A percentile compares a stretch with the other conserved stretches of the same genome.
Conservation (phyloP, 192 early-diverging fungal genomes). For the Linderina pennispora region DNA sequence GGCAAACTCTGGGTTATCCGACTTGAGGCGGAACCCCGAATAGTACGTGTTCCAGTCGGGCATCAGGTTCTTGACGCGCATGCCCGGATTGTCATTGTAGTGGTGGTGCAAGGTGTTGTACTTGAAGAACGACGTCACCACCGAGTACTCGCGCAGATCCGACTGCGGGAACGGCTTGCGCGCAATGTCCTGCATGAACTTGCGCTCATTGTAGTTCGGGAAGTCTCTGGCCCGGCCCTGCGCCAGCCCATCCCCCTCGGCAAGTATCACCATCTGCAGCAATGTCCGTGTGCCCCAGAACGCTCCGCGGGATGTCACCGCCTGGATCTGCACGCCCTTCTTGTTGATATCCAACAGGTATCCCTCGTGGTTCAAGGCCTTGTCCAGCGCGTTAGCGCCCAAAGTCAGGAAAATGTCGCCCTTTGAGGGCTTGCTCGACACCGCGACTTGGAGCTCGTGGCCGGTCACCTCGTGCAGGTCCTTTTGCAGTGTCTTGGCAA, state of each 20-base stretch:
- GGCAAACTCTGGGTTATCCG: slow-evolving; percentile 31
- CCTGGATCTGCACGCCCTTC: slow-evolving; percentile 32
- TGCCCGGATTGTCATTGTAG: slow-evolving; percentile 40
- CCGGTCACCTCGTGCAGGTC: slow-evolving; percentile 34
- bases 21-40: slow-evolving; percentile 42
- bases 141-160: slow-evolving; percentile 37
- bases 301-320: slow-evolving; percentile 31
- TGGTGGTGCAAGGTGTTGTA: slow-evolving; percentile 45
- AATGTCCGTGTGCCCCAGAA: slow-evolving; percentile 45
- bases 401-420: slow-evolving; percentile 39
- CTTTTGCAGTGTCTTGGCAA: slow-evolving; percentile 21
- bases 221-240: slow-evolving; percentile 37
- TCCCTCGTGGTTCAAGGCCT: slow-evolving; percentile 25
- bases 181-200: slow-evolving; percentile 43
- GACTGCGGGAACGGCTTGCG: slow-evolving; percentile 43
- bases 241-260: slow-evolving; percentile 29
- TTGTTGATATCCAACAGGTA: slow-evolving; percentile 32
- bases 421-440: slow-evolving; percentile 9
- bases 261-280: slow-evolving; percentile 44
- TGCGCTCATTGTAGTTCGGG: slow-evolving; percentile 43
- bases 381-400: slow-evolving; percentile 25
- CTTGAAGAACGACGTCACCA: slow-evolving; percentile 46
- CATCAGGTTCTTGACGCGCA: slow-evolving; percentile 24
- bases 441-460: slow-evolving; percentile 21
- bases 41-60: slow-evolving; percentile 34